These are phyloP conservation scores for Penicillium paneum DNA, from an alignment of 2,329 filamentous ascomycete genomes.

Conservation along the genomic window DNA sequence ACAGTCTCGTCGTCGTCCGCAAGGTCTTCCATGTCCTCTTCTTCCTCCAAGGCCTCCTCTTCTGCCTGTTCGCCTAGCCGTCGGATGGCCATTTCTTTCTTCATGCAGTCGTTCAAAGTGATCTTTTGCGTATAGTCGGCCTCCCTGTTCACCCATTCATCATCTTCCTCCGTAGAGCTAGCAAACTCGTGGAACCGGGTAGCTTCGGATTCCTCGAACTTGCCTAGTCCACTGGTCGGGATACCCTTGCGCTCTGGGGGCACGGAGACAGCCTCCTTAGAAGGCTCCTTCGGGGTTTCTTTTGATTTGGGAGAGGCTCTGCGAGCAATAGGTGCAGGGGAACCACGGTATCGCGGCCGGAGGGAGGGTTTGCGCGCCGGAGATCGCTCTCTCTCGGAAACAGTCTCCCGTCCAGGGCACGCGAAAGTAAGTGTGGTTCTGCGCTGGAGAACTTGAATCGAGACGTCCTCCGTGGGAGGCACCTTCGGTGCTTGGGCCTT, in stretches of 20 bases:
- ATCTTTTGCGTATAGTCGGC: constrained; percentile 65
- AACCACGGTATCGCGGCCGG: constrained; percentile 35
- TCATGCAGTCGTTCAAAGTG: constrained; percentile 83
- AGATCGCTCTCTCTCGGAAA: constrained; percentile 28
- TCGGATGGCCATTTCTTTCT: constrained; percentile 85
- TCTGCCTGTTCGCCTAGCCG: constrained; percentile 85
- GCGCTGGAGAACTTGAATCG: constrained; percentile 36
- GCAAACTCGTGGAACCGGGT: constrained; percentile 83
- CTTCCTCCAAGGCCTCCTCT: constrained; percentile 77
- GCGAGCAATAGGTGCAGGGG: constrained; percentile 40
- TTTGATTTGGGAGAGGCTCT: constrained; percentile 24
- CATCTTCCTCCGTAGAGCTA: constrained; percentile 73
- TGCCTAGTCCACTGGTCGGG: constrained; percentile 37
- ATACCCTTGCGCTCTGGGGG: constrained; percentile 26
- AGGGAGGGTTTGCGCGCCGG: constrained; percentile 23
- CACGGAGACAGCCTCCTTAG: constrained; percentile 12
- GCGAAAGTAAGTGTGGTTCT: constrained; percentile 48
- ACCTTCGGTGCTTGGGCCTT: constrained; percentile 14
- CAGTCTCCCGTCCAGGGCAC: constrained; percentile 41
- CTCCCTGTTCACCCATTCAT: constrained; percentile 83
- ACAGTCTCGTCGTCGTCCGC: constrained; percentile 62
- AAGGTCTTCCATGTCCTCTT: constrained; percentile 63
- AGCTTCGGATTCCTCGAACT: constrained; percentile 43
- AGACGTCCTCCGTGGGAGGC: constrained; percentile 8
- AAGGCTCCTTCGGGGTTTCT: background rate